These are phyloP conservation scores for Hapsidospora chrysogenum DNA, from an alignment of 495 filamentous ascomycete species.

Conservation along the genomic window DNA sequence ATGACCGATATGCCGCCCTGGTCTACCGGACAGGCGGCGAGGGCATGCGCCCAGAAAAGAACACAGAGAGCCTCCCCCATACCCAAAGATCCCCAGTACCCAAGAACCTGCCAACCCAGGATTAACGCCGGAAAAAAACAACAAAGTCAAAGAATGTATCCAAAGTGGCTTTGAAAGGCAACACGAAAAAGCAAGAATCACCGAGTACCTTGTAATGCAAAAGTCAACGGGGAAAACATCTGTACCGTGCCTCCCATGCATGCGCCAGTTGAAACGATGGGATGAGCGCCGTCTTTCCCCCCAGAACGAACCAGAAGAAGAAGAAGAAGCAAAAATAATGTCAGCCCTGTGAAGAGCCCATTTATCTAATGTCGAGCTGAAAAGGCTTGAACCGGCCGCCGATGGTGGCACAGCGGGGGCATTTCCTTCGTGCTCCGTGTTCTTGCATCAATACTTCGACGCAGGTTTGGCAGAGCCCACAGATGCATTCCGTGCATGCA, in stretches of 20 bases:
- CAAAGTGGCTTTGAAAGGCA: not conserved
- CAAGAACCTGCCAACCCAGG: not conserved
- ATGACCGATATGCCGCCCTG: too few species aligned
- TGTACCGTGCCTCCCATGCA: slow-evolving; percentile 1
- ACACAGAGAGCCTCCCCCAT: too few species aligned
- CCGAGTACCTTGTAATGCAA: not conserved
- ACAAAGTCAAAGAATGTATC: not conserved
- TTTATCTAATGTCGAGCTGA: slow-evolving; percentile 44
- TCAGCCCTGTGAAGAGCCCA: not conserved
- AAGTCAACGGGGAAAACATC: not conserved
- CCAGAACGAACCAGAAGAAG: not conserved
- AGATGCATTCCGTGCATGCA: slow-evolving; percentile 89
- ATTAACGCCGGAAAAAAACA: not conserved
- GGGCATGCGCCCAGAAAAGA: too few species aligned
- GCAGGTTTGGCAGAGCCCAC: slow-evolving; percentile 73
- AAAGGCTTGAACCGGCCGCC: slow-evolving; percentile 54
- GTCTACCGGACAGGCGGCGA: too few species aligned
- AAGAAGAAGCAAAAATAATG: not conserved
- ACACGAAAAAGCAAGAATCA: not conserved
- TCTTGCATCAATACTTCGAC: slow-evolving; percentile 59
- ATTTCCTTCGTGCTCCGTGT: slow-evolving; percentile 41
- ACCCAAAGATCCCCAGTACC: not conserved
- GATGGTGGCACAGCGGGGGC: slow-evolving; percentile 48
- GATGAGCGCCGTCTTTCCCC: not conserved
- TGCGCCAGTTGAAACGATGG: not conserved